Percentiles rank a stretch among this genome's conserved stretches.
These are phyloP conservation scores for Penicillium goetzii DNA, from an alignment of 495 filamentous ascomycete species.

Conservation along the genomic window DNA sequence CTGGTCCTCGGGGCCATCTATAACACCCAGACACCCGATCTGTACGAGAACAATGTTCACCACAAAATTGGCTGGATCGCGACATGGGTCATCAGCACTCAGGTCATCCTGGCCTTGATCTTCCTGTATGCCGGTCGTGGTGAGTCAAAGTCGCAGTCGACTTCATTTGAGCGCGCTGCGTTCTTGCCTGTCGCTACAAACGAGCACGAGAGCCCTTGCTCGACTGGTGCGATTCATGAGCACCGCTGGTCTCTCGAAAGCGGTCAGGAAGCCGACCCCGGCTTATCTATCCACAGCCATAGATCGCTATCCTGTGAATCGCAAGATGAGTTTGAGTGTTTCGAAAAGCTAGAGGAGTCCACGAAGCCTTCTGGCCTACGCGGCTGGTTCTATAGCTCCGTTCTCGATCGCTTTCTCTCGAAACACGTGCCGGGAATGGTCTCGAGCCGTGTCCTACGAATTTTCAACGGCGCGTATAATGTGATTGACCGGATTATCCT, in stretches of 20 bases:
- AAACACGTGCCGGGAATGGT: constrained; percentile 58
- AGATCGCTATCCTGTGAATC: constrained; percentile 58
- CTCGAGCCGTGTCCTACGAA: constrained; percentile 61
- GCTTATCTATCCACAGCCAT: constrained; percentile 67
- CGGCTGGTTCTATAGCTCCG: constrained; percentile 49
- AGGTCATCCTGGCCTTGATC: constrained; percentile 70
- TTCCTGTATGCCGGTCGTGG: constrained; percentile 52
- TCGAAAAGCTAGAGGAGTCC: constrained; percentile 58
- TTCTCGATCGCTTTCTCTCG: constrained; percentile 51
- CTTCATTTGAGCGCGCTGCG: constrained; percentile 46
- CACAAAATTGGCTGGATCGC: constrained; percentile 87
- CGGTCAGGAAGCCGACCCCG: constrained; percentile 81
- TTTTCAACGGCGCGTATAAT: constrained; percentile 60
- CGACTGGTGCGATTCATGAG: constrained; percentile 42
- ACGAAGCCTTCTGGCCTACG: constrained; percentile 43
- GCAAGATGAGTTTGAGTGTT: constrained; percentile 57
- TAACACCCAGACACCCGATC: constrained; percentile 79
- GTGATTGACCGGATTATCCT: constrained; percentile 66
- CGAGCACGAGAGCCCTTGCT: constrained; percentile 60
- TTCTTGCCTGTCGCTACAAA: constrained; percentile 73
- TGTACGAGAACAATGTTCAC: constrained; percentile 88
- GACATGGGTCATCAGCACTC: constrained; percentile 69
- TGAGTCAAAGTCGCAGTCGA: constrained; percentile 30
- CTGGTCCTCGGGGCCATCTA: constrained; percentile 76
- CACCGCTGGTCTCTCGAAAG: constrained; percentile 83